phyloP scores from a whole-genome alignment of 768 basidiomycete genomes.

The Rhizopogon vesiculosus region DNA sequence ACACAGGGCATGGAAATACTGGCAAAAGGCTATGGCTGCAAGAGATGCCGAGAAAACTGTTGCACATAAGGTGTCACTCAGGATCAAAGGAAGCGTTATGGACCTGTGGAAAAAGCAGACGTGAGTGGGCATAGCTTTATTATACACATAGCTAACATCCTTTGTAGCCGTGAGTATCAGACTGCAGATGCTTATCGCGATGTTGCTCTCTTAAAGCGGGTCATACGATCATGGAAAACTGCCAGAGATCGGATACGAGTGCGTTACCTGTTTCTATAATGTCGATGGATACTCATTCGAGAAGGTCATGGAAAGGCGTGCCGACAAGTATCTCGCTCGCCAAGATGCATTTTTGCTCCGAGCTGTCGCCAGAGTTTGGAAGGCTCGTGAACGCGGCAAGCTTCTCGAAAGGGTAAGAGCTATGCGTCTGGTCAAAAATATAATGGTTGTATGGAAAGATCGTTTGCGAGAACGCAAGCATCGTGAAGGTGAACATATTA shows the following conservation, averaged over 20 bases:
- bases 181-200: constrained; percentile 41
- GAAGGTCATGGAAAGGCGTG: constrained; percentile 56
- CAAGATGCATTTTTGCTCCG: constrained; percentile 56
- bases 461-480: constrained; percentile 34
- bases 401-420: constrained; percentile 50
- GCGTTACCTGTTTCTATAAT: constrained; percentile 15
- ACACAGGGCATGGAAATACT: constrained; percentile 48
- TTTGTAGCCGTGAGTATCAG: constrained; percentile 38
- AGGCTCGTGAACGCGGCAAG: constrained; percentile 57
- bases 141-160: background rate
- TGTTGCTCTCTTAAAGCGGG: constrained; percentile 37
- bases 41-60: constrained; percentile 42
- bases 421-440: constrained; percentile 38
- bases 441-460: constrained; percentile 48
- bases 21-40: constrained; percentile 46
- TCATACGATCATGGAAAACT: constrained; percentile 52
- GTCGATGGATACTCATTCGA: constrained; percentile 7
- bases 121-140: constrained; percentile 33
- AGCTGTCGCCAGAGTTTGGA: constrained; percentile 62
- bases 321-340: constrained; percentile 48
- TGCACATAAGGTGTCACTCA: constrained; percentile 36
- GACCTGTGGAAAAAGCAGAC: constrained; percentile 52
- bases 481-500: constrained; percentile 39
- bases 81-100: constrained; percentile 46
- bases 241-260: constrained; percentile 47